These are phyloP conservation scores for Boechera stricta DNA, from an alignment of 345 rosid species.

Conservation along the genomic window DNA sequence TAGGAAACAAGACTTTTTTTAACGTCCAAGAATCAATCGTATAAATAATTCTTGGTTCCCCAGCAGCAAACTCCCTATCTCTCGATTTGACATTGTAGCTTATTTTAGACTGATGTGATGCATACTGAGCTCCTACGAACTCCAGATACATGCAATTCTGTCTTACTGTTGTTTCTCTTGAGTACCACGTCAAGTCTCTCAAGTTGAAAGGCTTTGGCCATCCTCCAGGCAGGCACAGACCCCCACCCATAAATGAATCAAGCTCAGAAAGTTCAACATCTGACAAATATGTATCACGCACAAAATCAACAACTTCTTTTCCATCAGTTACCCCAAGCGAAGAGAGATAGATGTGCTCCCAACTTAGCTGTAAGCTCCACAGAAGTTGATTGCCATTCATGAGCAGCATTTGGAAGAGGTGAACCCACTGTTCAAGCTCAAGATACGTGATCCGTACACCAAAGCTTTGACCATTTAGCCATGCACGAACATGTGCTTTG, in stretches of 20 bases:
- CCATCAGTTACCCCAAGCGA: conserved; percentile 79
- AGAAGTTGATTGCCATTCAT: conserved; percentile 66
- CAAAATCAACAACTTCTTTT: conserved; percentile 61
- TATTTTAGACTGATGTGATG: conserved; percentile 48
- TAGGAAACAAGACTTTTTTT: conserved; percentile 51
- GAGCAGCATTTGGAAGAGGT: conserved; percentile 79
- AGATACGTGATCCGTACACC: conserved; percentile 69
- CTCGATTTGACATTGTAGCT: conserved; percentile 29
- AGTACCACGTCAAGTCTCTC: conserved; percentile 63
- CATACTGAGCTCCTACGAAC: conserved; percentile 70
- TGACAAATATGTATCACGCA: conserved; percentile 56
- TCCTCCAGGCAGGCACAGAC: conserved; percentile 77
- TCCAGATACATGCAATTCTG: conserved; percentile 86
- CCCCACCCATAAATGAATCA: conserved; percentile 42
- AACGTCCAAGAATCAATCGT: conserved; percentile 50
- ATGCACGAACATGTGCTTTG: conserved; percentile 78
- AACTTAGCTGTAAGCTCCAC: conserved; percentile 89
- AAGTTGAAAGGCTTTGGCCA: conserved; percentile 80
- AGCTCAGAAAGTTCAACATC: conserved; percentile 39
- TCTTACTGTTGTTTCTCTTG: conserved; percentile 68
- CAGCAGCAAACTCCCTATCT: conserved; percentile 41
- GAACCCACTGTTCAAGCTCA: conserved; percentile 90
- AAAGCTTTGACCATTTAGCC: conserved; percentile 54
- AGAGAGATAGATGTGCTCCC: conserved; percentile 91
- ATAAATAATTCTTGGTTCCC: conserved; percentile 37